phyloP scores from a whole-genome alignment of 495 filamentous ascomycete species.

The Daldinia decipiens region DNA sequence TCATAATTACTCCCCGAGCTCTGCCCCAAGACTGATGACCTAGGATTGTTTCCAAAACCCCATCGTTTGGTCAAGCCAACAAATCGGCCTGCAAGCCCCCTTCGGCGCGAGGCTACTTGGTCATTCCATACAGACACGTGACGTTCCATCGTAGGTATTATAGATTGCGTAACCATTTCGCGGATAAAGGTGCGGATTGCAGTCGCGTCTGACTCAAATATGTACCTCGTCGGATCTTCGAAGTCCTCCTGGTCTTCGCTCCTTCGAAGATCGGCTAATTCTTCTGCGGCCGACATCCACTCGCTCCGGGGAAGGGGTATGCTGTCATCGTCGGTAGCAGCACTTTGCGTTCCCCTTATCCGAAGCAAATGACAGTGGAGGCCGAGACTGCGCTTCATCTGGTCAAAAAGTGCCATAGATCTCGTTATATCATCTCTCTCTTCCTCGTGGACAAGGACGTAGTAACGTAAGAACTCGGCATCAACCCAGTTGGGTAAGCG shows the following conservation, averaged over 20 bases:
- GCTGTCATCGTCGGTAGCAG: slow-evolving; percentile 92
- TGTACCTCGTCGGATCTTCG: slow-evolving; percentile 75
- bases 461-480: slow-evolving; percentile 90
- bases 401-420: slow-evolving; percentile 87
- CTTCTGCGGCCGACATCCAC: slow-evolving; percentile 90
- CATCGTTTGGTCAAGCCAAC: slow-evolving; percentile 91
- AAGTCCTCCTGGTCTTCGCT: slow-evolving; percentile 69
- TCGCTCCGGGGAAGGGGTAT: slow-evolving; percentile 79
- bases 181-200: slow-evolving; percentile 88
- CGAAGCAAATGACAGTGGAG: slow-evolving; percentile 93
- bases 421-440: slow-evolving; percentile 90
- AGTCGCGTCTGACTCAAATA: slow-evolving; percentile 91
- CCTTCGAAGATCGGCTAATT: slow-evolving; percentile 74
- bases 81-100: slow-evolving; percentile 88
- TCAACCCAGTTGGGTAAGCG: slow-evolving; percentile 83
- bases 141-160: slow-evolving; percentile 95
- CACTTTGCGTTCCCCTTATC: slow-evolving; percentile 83
- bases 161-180: slow-evolving; percentile 90
- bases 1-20: slow-evolving; percentile 79
- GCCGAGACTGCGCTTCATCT: slow-evolving; percentile 98
- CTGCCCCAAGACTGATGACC: slow-evolving; percentile 54
- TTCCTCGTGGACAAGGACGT: slow-evolving; percentile 97
- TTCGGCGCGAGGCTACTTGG: slow-evolving; percentile 88
- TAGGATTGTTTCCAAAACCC: slow-evolving; percentile 72
- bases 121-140: slow-evolving; percentile 93